phyloP scores from a whole-genome alignment of 257 asterid species.

The Thymus quinquecostatus region DNA sequence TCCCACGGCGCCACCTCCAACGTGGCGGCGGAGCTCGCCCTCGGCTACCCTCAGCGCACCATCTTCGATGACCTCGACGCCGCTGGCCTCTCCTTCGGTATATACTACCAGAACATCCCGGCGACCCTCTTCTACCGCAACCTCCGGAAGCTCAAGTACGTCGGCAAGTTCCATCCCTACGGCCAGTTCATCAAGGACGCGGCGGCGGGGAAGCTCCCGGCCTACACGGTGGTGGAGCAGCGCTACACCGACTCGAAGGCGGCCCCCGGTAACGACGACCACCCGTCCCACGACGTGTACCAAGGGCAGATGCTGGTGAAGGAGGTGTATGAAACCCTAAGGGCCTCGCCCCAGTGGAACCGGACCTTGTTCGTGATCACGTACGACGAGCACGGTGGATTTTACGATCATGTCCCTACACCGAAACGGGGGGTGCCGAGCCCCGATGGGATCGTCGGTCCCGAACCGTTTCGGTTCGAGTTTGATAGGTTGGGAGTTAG shows the following conservation, averaged over 20 bases:
- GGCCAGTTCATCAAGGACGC: conserved; percentile 64
- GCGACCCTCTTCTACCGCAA: conserved; percentile 70
- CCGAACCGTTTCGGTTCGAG: conserved; percentile 70
- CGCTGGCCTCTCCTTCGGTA: conserved; percentile 61
- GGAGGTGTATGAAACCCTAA: conserved; percentile 88
- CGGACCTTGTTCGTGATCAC: conserved; percentile 67
- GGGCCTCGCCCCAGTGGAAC: conserved; percentile 91
- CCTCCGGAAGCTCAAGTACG: conserved; percentile 69
- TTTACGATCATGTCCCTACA: conserved; percentile 76
- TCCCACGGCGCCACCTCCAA: conserved; percentile 95
- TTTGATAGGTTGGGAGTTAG: conserved; percentile 84
- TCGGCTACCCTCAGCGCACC: conserved; percentile 85
- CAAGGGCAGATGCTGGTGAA: conserved; percentile 85
- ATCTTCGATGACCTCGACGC: conserved; percentile 72
- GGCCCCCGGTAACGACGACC: conserved; percentile 88
- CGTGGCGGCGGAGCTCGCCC: conserved; percentile 44
- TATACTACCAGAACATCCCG: conserved; percentile 82
- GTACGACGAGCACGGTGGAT: conserved; percentile 96
- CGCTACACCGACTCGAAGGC: conserved; percentile 64
- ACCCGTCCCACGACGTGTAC: conserved; percentile 87
- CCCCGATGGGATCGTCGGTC: conserved; percentile 80
- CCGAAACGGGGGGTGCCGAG: conserved; percentile 72
- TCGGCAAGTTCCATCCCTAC: conserved; percentile 59
- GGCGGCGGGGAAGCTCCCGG: conserved; percentile 60
- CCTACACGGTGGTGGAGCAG: conserved; percentile 89